Conservation (phyloP, 1,139 yeast genomes). For the Sugiyamaella novakii region DNA sequence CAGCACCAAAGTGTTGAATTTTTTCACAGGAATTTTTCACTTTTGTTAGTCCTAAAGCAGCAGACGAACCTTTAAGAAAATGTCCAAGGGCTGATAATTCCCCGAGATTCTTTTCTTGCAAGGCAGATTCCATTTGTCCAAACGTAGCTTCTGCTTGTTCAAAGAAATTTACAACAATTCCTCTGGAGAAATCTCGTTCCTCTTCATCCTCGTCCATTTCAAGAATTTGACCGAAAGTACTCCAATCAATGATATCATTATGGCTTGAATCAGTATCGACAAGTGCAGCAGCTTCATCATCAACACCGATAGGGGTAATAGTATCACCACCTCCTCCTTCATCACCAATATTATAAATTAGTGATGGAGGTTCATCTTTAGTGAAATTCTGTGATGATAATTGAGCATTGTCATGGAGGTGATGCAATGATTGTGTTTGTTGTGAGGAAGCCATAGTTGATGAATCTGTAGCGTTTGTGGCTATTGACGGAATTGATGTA, state of each 20-base stretch:
- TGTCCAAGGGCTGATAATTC: constrained; percentile 81
- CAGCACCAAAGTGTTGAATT: constrained; percentile 85
- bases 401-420: neutral
- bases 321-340: constrained; percentile 3
- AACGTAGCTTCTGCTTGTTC: constrained; percentile 88
- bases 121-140: constrained; percentile 62
- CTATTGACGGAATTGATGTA: constrained; percentile 8
- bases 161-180: constrained; percentile 77
- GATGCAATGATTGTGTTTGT: neutral
- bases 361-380: constrained; percentile 7
- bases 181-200: constrained; percentile 73
- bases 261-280: constrained; percentile 31
- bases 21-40: constrained; percentile 88
- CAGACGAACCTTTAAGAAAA: constrained; percentile 92
- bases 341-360: neutral
- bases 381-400: constrained; percentile 1
- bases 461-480: constrained; percentile 6
- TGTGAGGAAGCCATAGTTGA: constrained; percentile 3
- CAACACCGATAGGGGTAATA: neutral
- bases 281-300: constrained; percentile 26
- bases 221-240: constrained; percentile 80
- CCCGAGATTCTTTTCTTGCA: constrained; percentile 53
- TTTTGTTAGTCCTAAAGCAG: constrained; percentile 82
- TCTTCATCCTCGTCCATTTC: constrained; percentile 95
- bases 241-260: constrained; percentile 78